Base-by-base conservation (phyloP, 495 filamentous ascomycete genomes). In the Rusavskia elegans region DNA sequence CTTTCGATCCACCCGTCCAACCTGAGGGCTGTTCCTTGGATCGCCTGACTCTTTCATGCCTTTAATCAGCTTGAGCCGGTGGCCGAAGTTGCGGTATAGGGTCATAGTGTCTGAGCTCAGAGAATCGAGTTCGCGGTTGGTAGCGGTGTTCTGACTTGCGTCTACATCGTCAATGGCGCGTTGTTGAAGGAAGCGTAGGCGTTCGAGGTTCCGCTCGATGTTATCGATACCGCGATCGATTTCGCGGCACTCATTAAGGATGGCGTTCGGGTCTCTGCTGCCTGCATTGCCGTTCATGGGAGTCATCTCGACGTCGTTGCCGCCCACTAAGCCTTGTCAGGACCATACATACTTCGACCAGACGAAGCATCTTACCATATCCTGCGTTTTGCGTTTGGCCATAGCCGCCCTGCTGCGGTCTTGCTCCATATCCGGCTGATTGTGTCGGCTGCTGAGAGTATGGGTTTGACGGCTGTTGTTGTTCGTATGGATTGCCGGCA, bases 241-340 rank as follows among this genome's bases (percentile, higher is more conserved):
- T 39, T 83, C 78, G 20, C 76, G 73, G 70, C 87, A 87, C 62
- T 93, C 84, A 66, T 92, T 84, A 45, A 96, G 74, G 59, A 93
- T 80, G 39, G 77, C 75, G 59, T 82, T 87, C 21, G 85, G 79
- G 55, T 82, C 80, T 52, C 67, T 65, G 46, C 63, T 66, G 53
- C 69, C 66, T 44, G 66, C 63, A 41, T 64, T 57, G 9, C 65
- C 68, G 50, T 78, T 78, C 58, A 85, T 66, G 25, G 80, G 70
- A 39, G 66, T 64, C 82, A 87, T 83, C 66, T 87, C 84, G 67
- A 78, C 69, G 49, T 73, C 70, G 60, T 59, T 59, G 13, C 68
- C 65, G 50, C 61, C 71, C 70, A 54, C 45, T 54, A 56, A 52
- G 19, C 42, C 35, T 40, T 54, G 35, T 61, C 58, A 48, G 45